A percentile compares a stretch with the other conserved stretches of the same genome.
phyloP scores from a whole-genome alignment of 1,284 basidiomycete species.

The Ganoderma lingzhi region DNA sequence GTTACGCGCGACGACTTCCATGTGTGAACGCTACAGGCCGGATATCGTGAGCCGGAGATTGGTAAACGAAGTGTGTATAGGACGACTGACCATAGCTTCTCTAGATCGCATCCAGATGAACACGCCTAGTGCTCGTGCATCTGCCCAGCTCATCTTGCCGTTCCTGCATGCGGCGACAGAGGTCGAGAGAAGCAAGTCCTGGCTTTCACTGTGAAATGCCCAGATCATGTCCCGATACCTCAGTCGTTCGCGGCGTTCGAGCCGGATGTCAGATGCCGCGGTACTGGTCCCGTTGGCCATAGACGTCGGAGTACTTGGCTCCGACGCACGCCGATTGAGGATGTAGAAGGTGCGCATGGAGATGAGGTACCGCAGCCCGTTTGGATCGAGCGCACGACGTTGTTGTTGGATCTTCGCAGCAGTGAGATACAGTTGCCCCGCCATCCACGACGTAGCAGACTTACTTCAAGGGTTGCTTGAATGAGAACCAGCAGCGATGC shows the following conservation, averaged over 20 bases:
- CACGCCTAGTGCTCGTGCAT: constrained; percentile 87
- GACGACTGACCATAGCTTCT: constrained; percentile 75
- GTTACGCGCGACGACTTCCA: constrained; percentile 93
- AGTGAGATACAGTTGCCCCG: background rate
- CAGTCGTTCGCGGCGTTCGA: constrained; percentile 72
- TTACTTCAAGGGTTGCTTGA: constrained; percentile 87
- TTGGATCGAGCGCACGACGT: constrained; percentile 84
- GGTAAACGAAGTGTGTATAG: background rate
- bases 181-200: constrained; percentile 81
- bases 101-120: constrained; percentile 87
- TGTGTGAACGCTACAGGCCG: constrained; percentile 67
- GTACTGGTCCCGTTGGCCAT: constrained; percentile 36
- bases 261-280: constrained; percentile 43
- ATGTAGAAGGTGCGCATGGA: constrained; percentile 89
- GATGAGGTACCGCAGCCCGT: constrained; percentile 90
- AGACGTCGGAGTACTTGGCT: constrained; percentile 55
- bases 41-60: background rate
- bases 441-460: too few species aligned
- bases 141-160: constrained; percentile 88
- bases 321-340: constrained; percentile 66
- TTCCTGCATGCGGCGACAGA: constrained; percentile 74
- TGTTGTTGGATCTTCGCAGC: constrained; percentile 83
- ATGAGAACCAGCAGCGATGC: constrained; percentile 83
- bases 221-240: constrained; percentile 94
- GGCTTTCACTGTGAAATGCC: constrained; percentile 94